Evolutionary conservation across 2,329 filamentous ascomycete genomes (phyloP).

Genomic region (Venturia nashicola): DNA sequence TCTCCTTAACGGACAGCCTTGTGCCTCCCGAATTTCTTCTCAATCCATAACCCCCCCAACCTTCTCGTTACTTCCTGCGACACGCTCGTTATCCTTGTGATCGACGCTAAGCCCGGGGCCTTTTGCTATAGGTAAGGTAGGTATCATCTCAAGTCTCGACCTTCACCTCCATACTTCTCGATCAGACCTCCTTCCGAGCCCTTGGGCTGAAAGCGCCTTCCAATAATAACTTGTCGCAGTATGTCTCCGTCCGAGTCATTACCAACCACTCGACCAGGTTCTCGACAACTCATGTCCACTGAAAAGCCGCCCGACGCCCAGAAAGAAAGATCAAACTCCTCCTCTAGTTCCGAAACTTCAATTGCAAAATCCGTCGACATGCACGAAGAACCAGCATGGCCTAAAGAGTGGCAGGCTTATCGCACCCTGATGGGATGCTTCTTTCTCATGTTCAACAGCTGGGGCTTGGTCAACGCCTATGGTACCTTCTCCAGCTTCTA

Average conservation of each 20-base stretch:
- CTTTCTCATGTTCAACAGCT: conserved; percentile 38
- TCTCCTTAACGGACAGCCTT: neutral
- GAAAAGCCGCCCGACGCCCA: neutral
- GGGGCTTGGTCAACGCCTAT: conserved; percentile 37
- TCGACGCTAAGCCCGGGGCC: neutral
- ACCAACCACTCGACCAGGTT: neutral
- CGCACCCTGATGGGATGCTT: conserved; percentile 34
- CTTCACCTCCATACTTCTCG: neutral
- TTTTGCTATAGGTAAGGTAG: neutral
- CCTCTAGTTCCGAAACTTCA: neutral
- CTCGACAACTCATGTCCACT: neutral
- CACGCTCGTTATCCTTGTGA: neutral
- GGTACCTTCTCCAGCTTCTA: conserved; percentile 39
- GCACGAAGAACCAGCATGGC: conserved; percentile 26
- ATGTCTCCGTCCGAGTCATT: neutral
- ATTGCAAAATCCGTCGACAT: too few species aligned
- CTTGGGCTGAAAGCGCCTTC: neutral
- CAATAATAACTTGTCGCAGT: neutral
- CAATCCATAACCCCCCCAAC: too few species aligned
- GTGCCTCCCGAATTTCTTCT: neutral
- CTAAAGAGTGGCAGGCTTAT: conserved; percentile 32
- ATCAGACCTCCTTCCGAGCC: neutral
- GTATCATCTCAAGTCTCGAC: neutral
- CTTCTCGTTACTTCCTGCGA: neutral
- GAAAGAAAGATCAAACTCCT: neutral